Conservation (phyloP, 352 stramenopile genomes). For the Phytophthora hibernalis region DNA sequence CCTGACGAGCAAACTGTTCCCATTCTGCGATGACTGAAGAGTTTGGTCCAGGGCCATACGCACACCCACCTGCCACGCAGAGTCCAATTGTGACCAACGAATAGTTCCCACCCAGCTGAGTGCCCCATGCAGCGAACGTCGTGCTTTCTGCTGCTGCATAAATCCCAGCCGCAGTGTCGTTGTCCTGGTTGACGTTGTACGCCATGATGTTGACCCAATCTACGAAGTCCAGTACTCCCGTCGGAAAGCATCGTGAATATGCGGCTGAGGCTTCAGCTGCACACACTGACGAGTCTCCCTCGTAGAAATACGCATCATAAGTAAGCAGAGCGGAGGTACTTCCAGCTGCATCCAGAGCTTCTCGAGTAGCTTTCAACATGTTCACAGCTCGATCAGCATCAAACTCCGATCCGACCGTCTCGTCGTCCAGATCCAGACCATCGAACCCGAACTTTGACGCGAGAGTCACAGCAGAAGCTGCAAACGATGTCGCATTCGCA, state of each 20-base stretch:
- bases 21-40: conserved; percentile 58
- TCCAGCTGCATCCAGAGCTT: conserved; percentile 43
- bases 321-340: conserved; percentile 54
- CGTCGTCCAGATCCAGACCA: conserved; percentile 79
- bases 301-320: conserved; percentile 80
- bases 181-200: conserved; percentile 76
- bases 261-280: conserved; percentile 39
- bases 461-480: conserved; percentile 51
- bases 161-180: conserved; percentile 44
- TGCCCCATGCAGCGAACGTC: conserved; percentile 64
- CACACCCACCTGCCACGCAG: conserved; percentile 57
- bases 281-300: conserved; percentile 64
- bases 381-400: conserved; percentile 52
- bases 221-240: conserved; percentile 53
- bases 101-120: conserved; percentile 54
- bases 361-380: conserved; percentile 57
- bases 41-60: conserved; percentile 72
- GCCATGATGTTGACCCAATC: conserved; percentile 89
- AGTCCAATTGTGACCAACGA: conserved; percentile 64
- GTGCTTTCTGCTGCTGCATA: conserved; percentile 61
- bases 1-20: conserved; percentile 47
- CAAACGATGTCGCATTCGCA: conserved; percentile 54
- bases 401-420: conserved; percentile 70
- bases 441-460: conserved; percentile 75
- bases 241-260: conserved; percentile 74